These are phyloP conservation scores for Fraxinus baroniana DNA, from an alignment of 305 asterid genomes.

Conservation along the genomic window DNA sequence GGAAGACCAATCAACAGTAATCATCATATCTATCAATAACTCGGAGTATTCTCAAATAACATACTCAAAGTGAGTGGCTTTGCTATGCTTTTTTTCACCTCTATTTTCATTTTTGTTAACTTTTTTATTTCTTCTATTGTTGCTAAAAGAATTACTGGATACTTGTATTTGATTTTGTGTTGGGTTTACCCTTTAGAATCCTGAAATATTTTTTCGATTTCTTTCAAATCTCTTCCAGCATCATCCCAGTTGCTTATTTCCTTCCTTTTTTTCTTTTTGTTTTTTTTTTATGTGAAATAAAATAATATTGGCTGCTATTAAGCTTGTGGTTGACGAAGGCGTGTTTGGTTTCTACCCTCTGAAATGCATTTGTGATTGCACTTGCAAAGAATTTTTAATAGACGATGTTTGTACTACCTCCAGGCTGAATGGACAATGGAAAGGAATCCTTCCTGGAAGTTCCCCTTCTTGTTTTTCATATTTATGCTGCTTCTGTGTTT, in stretches of 20 bases:
- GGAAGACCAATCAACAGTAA: background rate
- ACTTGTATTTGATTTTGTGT: background rate
- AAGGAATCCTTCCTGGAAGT: slow-evolving; percentile 50
- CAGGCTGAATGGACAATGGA: slow-evolving; percentile 37
- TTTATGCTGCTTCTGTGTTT: slow-evolving; percentile 46
- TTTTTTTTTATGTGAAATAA: background rate
- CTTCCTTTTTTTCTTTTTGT: background rate
- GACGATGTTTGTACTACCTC: slow-evolving; percentile 38
- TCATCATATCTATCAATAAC: background rate
- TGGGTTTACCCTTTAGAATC: background rate
- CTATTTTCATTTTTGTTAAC: background rate
- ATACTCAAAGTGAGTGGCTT: slow-evolving; percentile 29
- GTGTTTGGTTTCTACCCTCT: slow-evolving; percentile 25
- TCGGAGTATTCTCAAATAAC: slow-evolving; percentile 5
- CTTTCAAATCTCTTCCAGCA: background rate
- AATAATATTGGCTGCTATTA: background rate
- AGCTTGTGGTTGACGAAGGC: background rate
- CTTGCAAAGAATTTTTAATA: slow-evolving; percentile 28
- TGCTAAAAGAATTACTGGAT: background rate
- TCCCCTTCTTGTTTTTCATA: slow-evolving; percentile 49
- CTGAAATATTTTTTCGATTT: background rate
- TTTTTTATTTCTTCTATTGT: background rate
- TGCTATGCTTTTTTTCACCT: background rate
- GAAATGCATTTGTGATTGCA: slow-evolving; percentile 45
- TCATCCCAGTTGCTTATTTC: background rate